Evolutionary conservation across 495 filamentous ascomycete genomes (phyloP).

Genomic region (Lindgomyces ingoldianus): DNA sequence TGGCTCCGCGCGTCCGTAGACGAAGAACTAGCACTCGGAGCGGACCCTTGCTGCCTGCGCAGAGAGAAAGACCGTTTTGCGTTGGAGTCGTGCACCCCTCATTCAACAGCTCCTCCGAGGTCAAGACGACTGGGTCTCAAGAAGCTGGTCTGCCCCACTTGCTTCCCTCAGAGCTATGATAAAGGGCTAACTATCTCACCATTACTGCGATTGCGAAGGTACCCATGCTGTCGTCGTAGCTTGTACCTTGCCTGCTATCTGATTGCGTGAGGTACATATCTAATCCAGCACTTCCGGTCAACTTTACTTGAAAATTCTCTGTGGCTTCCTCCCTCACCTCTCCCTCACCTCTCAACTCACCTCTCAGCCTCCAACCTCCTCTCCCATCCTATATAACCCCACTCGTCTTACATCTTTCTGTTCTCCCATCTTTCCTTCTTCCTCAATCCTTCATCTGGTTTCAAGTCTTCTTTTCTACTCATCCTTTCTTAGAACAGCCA

Average conservation of each 20-base stretch:
- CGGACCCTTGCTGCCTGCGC: neutral
- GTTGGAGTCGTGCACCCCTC: slow-evolving; percentile 10
- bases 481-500: too few species aligned
- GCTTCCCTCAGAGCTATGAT: neutral
- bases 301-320: slow-evolving; percentile 4
- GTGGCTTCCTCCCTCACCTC: neutral
- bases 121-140: slow-evolving; percentile 1
- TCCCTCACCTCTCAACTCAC: too few species aligned
- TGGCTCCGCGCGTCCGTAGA: slow-evolving; percentile 8
- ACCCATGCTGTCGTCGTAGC: slow-evolving; percentile 1
- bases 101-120: slow-evolving; percentile 4
- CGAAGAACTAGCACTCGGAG: neutral
- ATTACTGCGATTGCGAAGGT: neutral
- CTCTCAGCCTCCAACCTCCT: neutral
- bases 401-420: too few species aligned
- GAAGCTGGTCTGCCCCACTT: slow-evolving; percentile 14
- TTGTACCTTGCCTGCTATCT: slow-evolving; percentile 3
- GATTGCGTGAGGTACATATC: slow-evolving; percentile 2
- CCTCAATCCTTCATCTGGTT: too few species aligned
- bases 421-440: too few species aligned
- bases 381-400: neutral
- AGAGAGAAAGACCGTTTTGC: neutral
- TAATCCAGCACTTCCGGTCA: slow-evolving; percentile 3
- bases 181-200: neutral
- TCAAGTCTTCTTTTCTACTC: neutral